phyloP scores from a whole-genome alignment of 208 protist species.

The Acanthamoeba healyi region DNA sequence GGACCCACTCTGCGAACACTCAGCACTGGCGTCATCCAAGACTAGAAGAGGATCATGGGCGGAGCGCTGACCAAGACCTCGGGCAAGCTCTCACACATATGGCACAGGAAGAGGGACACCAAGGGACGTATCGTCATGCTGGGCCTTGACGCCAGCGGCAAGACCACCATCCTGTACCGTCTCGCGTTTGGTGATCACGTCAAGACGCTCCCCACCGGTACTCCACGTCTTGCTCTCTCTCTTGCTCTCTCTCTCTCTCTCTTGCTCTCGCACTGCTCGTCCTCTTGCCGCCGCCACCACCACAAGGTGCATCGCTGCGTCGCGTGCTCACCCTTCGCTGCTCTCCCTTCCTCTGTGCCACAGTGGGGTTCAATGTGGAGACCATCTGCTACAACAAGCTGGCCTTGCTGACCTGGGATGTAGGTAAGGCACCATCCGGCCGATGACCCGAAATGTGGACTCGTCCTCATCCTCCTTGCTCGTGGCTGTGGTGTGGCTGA shows the following conservation, averaged over 20 bases:
- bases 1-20: no score
- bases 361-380: slow-evolving; percentile 74
- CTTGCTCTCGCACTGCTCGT: neutral
- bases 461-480: neutral
- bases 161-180: slow-evolving; percentile 71
- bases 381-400: slow-evolving; percentile 48
- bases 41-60: neutral
- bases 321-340: neutral
- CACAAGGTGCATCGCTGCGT: neutral
- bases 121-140: slow-evolving; percentile 32
- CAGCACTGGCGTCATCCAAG: no score
- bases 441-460: neutral
- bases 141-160: slow-evolving; percentile 17
- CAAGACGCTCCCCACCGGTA: slow-evolving; percentile 61
- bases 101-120: neutral
- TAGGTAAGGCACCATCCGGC: neutral
- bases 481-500: no score
- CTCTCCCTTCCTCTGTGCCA: neutral
- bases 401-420: slow-evolving; percentile 45
- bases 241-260: neutral
- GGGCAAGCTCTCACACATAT: neutral
- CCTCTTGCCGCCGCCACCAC: no score
- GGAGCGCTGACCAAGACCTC: neutral
- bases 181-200: slow-evolving; percentile 43
- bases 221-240: no score